Evolutionary conservation across 2,329 filamentous ascomycete species (phyloP), one percentile per base, ranked within the genome.

Genomic region (Sclerotinia subarctica): DNA sequence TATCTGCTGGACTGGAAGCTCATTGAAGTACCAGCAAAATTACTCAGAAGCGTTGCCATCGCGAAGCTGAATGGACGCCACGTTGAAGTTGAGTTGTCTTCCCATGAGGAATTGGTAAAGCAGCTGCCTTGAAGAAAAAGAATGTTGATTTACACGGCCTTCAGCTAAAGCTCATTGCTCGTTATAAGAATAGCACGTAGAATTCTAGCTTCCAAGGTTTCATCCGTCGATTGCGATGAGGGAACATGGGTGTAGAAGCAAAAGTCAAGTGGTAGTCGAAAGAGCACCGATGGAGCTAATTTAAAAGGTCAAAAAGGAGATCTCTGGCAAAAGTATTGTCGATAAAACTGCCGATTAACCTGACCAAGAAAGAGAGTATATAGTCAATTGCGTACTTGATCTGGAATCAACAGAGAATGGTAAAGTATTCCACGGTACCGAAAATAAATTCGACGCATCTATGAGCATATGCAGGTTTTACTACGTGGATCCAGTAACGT

Each of bases 391-490:
- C 11, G 11, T 13, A 38, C 35, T 11, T 93, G 96, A 77, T 90
- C 93, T 17, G 91, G 90, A 57, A 96, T 97, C 76, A 97, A 97
- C 82, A 76, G 94, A 76, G 94, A 97, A 77, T 77, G 94, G 94
- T 35, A 89, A 93, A 70, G 96, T 97, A 84, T 97, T 97, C 80
- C 93, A 92, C 24, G 94, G 94, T n/a, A 93, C 97, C 72, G 94
- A 88, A 19, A 89, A 86, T 77, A 88, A 88, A 44, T 82, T 89
- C 29, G 86, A 86, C 38, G 83, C 82, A 70, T 80, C 80, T 35
- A 83, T 82, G n/a, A 80, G 80, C 54, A 79, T 79, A 17, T 46
- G 44, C 15, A 19, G 44, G 17, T 46, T 46, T 17, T 46, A 17
- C 17, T 19, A 19, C 15, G 2, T 15, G 15, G 19, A 19, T 17